phyloP scores from a whole-genome alignment of 495 filamentous ascomycete species.

The Neurospora sp. region DNA sequence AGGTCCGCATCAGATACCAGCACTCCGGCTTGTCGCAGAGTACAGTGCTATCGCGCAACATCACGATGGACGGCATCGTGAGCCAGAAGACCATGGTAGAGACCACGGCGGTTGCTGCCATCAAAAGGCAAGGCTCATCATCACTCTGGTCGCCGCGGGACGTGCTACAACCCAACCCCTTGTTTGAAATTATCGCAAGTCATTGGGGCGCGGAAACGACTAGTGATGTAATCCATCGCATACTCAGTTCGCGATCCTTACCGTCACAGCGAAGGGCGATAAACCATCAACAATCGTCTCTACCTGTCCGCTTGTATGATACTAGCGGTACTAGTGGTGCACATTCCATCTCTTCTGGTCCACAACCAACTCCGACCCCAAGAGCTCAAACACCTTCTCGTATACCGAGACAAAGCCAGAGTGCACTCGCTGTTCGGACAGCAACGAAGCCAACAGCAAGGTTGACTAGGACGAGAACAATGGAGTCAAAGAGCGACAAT shows the following conservation, averaged over 20 bases:
- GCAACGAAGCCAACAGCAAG: neutral
- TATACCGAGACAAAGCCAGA: neutral
- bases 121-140: slow-evolving; percentile 29
- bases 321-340: neutral
- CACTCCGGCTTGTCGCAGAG: slow-evolving; percentile 38
- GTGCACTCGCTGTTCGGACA: neutral
- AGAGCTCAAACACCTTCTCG: neutral
- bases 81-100: slow-evolving; percentile 28
- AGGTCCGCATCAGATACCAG: slow-evolving; percentile 34
- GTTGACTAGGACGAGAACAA: neutral
- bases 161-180: slow-evolving; percentile 19
- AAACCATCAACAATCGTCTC: neutral
- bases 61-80: slow-evolving; percentile 9
- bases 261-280: slow-evolving; percentile 2
- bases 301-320: neutral
- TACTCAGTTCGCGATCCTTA: slow-evolving; percentile 11
- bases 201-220: slow-evolving; percentile 33
- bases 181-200: slow-evolving; percentile 33
- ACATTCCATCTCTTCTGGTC: neutral
- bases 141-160: slow-evolving; percentile 32
- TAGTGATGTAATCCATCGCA: slow-evolving; percentile 26
- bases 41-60: neutral
- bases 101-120: slow-evolving; percentile 31
- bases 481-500: slow-evolving; percentile 5
- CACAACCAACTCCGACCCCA: neutral